Evolutionary conservation across 176 grass and related monocot species (phyloP), one percentile per base, ranked within the genome.

Genomic region (Cymbopogon citratus): DNA sequence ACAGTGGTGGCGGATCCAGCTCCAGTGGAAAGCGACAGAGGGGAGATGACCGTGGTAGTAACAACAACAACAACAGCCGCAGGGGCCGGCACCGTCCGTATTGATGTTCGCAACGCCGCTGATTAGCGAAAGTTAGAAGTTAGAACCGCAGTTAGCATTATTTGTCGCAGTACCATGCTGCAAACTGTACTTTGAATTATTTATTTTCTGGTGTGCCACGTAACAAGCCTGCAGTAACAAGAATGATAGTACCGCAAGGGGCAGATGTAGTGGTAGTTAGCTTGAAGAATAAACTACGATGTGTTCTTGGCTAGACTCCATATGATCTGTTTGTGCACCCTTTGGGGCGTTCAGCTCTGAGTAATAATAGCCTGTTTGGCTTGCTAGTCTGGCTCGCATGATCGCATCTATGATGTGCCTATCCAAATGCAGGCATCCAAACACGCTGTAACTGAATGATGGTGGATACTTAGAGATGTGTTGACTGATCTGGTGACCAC

Each of bases 81-180:
- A 78, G 65, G 41, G 74, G 88, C 56, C 66, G 89, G 3, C 85
- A 85, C 69, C 85, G 85, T 9, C 89, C 73, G 0, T 91, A 88
- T 39, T 85, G 82, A 81, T 85, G 11, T 56, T 31, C 40, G 41
- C 57, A 24, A 2, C 4, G 25, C 7, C 21, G 23, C 9, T 84
- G 26, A 60, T 63, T 62, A 62, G 24, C 59, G n/a, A n/a, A n/a
- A 26, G 4, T 62, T 63, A 63, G 61, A 65, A 28, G 34, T 11
- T 73, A 28, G 69, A 31, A 46, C 29, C 26, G 46, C 9, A 9
- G 18, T 57, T 62, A 63, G 61, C 61, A 60, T 23, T 38, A 14
- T 68, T 35, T 38, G 7, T 79, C 24, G 12, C 3, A 48, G 28
- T 79, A 66, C 18, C 71, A 12, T 26, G 44, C 25, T 48, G 41